Evolutionary conservation across 306 rosid genomes (phyloP).

Genomic region (Quercus parvula): DNA sequence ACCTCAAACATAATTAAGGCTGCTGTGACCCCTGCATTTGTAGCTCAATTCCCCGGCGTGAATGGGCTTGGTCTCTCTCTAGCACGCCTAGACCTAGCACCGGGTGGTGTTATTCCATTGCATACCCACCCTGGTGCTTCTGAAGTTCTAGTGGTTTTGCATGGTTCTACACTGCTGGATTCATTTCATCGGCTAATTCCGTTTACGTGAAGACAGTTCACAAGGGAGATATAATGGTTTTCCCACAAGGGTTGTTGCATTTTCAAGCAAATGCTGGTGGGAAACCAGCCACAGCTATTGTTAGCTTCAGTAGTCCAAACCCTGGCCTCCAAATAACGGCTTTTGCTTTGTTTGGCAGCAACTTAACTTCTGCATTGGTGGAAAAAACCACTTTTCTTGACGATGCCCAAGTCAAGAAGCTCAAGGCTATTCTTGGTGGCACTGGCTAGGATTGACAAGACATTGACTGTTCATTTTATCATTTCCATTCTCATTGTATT

Average conservation of each 20-base stretch:
- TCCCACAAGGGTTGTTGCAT: constrained; percentile 85
- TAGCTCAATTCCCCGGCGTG: constrained; percentile 59
- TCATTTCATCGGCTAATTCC: constrained; percentile 51
- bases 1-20: constrained; percentile 57
- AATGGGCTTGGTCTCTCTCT: constrained; percentile 74
- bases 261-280: constrained; percentile 54
- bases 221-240: constrained; percentile 64
- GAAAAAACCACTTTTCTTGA: constrained; percentile 66
- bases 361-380: constrained; percentile 51
- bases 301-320: constrained; percentile 54
- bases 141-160: constrained; percentile 47
- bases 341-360: constrained; percentile 65
- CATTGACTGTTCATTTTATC: no score
- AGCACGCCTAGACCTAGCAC: constrained; percentile 60
- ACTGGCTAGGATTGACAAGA: constrained; percentile 28
- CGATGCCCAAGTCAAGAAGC: constrained; percentile 55
- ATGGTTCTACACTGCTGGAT: constrained; percentile 57
- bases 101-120: constrained; percentile 71
- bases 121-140: constrained; percentile 82
- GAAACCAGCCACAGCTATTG: constrained; percentile 35
- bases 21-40: constrained; percentile 80
- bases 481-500: neutral
- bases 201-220: constrained; percentile 54
- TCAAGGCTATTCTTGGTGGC: constrained; percentile 85
- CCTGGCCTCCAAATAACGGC: constrained; percentile 87